A percentile compares a stretch with the other conserved stretches of the same genome.
These are phyloP conservation scores for Cydonia oblonga DNA, from an alignment of 331 rosid species.

Conservation along the genomic window DNA sequence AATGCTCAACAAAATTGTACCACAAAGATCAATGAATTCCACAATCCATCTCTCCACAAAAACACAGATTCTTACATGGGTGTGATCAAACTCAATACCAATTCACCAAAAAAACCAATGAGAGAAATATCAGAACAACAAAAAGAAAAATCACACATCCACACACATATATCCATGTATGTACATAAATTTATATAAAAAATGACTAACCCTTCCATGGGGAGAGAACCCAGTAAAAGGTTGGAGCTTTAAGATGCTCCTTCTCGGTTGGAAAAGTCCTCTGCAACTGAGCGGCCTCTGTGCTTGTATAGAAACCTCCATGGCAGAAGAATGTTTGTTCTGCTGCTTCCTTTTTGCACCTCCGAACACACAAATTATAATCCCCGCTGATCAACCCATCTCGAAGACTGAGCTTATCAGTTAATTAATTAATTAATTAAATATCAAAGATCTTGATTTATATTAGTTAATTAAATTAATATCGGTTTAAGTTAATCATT, in stretches of 20 bases:
- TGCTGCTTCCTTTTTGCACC: slow-evolving; percentile 4
- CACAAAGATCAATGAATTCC: not conserved
- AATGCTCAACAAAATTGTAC: too few relatives aligned
- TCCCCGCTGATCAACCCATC: slow-evolving; percentile 6
- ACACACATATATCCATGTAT: too few relatives aligned
- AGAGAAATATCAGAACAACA: not conserved
- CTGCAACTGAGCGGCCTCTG: slow-evolving; percentile 31
- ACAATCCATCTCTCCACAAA: not conserved
- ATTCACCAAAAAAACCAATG: not conserved
- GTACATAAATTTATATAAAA: not conserved
- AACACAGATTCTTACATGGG: not conserved
- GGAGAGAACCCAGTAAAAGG: slow-evolving; percentile 35
- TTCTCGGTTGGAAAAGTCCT: slow-evolving; percentile 28
- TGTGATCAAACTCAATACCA: slow-evolving; percentile 1
- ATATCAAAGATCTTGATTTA: too few relatives aligned
- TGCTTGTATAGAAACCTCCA: slow-evolving; percentile 46
- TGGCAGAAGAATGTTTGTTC: slow-evolving; percentile 9
- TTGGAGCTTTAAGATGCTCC: slow-evolving; percentile 27
- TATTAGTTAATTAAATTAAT: too few relatives aligned
- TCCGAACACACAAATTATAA: not conserved
- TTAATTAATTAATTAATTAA: not conserved
- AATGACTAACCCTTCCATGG: slow-evolving; percentile 17
- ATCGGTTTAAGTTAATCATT: too few relatives aligned
- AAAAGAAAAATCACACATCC: not conserved
- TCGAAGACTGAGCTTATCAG: slow-evolving; percentile 13